phyloP scores from a whole-genome alignment of 768 basidiomycete species.

The Amanita pallidorosea region DNA sequence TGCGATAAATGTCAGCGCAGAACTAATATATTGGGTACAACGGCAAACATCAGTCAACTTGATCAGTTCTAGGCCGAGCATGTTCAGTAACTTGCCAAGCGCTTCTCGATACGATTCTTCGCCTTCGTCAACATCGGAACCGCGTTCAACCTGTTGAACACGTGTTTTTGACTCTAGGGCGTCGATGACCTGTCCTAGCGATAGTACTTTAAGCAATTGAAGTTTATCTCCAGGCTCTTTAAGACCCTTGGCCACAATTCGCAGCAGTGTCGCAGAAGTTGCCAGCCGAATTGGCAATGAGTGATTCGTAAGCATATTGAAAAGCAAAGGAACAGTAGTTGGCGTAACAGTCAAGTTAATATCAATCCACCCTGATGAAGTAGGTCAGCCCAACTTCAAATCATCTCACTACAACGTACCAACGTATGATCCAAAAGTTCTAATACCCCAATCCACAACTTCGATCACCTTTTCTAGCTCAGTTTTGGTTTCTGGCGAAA shows the following conservation, averaged over 20 bases:
- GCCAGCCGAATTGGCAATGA: constrained; percentile 76
- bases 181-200: constrained; percentile 72
- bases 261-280: constrained; percentile 66
- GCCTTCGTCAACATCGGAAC: constrained; percentile 71
- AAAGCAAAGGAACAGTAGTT: constrained; percentile 75
- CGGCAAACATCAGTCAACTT: constrained; percentile 71
- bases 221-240: constrained; percentile 88
- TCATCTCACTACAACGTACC: constrained; percentile 40
- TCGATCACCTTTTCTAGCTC: constrained; percentile 56
- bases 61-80: constrained; percentile 69
- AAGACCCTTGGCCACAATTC: constrained; percentile 86
- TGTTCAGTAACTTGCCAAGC: constrained; percentile 74
- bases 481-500: constrained; percentile 24
- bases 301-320: constrained; percentile 69
- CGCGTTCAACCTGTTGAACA: constrained; percentile 51
- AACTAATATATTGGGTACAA: background rate
- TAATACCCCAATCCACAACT: constrained; percentile 84
- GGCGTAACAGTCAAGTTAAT: constrained; percentile 94
- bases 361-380: constrained; percentile 82
- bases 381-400: background rate
- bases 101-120: constrained; percentile 86
- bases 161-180: constrained; percentile 73
- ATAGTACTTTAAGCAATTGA: constrained; percentile 80
- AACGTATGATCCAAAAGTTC: constrained; percentile 88
- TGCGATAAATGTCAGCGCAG: constrained; percentile 15